A percentile compares a stretch with the other conserved stretches of the same genome.
Evolutionary conservation across 1,284 basidiomycete genomes (phyloP).

Genomic region (Ustilago cynodontis): DNA sequence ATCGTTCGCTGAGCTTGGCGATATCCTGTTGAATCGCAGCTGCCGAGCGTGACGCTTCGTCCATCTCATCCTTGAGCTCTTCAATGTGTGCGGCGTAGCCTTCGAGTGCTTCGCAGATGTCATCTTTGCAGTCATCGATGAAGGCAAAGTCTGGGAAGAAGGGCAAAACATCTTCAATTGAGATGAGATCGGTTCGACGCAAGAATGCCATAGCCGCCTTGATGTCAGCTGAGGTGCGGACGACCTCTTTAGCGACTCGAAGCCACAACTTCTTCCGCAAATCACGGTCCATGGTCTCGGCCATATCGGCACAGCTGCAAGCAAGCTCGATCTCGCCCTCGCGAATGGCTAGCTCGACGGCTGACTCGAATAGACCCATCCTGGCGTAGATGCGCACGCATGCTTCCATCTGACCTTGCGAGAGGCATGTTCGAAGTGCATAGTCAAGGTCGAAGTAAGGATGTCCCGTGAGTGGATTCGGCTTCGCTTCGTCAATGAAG

Average conservation of each 20-base stretch:
- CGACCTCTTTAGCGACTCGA: conserved; percentile 95
- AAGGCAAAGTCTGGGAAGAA: conserved; percentile 99
- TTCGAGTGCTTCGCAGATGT: conserved; percentile 95
- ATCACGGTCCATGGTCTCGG: conserved; percentile 34
- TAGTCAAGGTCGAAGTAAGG: conserved; percentile 98
- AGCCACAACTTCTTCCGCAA: conserved; percentile 95
- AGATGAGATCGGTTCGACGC: conserved; percentile 91
- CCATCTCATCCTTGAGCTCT: conserved; percentile 91
- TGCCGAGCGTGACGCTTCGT: conserved; percentile 89
- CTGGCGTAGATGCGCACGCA: conserved; percentile 98
- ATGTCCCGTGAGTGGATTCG: conserved; percentile 81
- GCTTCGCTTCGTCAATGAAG: conserved; percentile 85
- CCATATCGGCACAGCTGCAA: conserved; percentile 64
- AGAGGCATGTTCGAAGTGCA: conserved; percentile 86
- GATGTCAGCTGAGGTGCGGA: conserved; percentile 96
- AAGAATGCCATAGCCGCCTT: conserved; percentile 98
- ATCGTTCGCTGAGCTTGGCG: conserved; percentile 84
- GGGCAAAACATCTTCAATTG: conserved; percentile 97
- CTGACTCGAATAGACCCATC: conserved; percentile 96
- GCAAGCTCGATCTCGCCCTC: conserved; percentile 72
- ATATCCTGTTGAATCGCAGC: conserved; percentile 95
- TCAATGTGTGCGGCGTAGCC: conserved; percentile 94
- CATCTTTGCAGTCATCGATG: conserved; percentile 99
- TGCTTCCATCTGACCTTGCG: conserved; percentile 81
- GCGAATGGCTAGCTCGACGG: conserved; percentile 88